phyloP scores from a whole-genome alignment of 2,329 filamentous ascomycete genomes.

The Stagonosporopsis cucurbitacearum region DNA sequence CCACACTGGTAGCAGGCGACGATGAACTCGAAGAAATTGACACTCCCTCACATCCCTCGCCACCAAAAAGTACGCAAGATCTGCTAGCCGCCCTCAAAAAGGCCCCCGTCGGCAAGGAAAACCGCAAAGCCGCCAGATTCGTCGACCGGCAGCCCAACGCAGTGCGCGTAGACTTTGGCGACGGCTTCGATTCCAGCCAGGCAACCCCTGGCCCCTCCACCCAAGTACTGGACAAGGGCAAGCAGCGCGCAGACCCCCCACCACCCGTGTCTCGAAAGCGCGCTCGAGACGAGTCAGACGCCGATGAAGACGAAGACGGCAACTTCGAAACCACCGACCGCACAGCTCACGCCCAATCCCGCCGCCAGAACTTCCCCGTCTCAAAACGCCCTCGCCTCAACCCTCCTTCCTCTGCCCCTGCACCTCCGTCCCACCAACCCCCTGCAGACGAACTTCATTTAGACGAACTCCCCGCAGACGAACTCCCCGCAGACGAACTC shows the following conservation, averaged over 20 bases:
- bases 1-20: conserved; percentile 17
- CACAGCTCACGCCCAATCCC: conserved; percentile 39
- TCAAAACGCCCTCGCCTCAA: conserved; percentile 37
- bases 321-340: conserved; percentile 53
- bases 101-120: conserved; percentile 42
- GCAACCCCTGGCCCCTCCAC: conserved; percentile 31
- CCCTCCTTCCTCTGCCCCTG: conserved; percentile 27
- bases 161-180: conserved; percentile 48
- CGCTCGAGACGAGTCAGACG: conserved; percentile 26
- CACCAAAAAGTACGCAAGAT: conserved; percentile 32
- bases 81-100: conserved; percentile 30
- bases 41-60: conserved; percentile 10
- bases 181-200: conserved; percentile 43
- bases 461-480: background rate
- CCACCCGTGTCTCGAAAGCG: conserved; percentile 30
- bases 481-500: background rate
- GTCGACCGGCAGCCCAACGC: conserved; percentile 51
- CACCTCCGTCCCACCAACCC: conserved; percentile 42
- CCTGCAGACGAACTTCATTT: background rate
- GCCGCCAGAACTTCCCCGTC: conserved; percentile 46
- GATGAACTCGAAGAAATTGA: conserved; percentile 15
- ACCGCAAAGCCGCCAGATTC: conserved; percentile 30
- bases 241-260: conserved; percentile 34
- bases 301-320: conserved; percentile 47
- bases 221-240: conserved; percentile 28